Conservation (phyloP, 768 basidiomycete species). For the Sarcodon aspratus region DNA sequence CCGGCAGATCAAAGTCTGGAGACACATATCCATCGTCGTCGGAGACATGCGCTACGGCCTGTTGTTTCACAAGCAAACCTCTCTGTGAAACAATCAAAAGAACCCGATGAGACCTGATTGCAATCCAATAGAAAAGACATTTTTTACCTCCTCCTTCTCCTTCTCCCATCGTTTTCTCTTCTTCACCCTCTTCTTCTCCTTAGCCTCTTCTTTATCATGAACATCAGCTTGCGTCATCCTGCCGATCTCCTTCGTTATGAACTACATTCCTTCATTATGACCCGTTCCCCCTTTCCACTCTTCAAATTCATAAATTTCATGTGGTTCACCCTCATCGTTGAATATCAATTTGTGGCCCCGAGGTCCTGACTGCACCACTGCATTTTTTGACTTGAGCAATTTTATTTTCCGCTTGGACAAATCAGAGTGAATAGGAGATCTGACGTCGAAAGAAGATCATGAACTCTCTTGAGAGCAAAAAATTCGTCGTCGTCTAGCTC, state of each 20-base stretch:
- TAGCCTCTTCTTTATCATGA: slow-evolving; percentile 71
- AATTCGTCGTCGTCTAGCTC: slow-evolving; percentile 67
- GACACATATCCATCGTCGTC: slow-evolving; percentile 60
- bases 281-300: slow-evolving; percentile 62
- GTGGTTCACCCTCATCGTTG: slow-evolving; percentile 76
- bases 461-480: slow-evolving; percentile 88
- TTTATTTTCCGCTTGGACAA: slow-evolving; percentile 85
- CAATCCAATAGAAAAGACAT: background rate
- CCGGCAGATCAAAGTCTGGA: slow-evolving; percentile 52
- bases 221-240: slow-evolving; percentile 64
- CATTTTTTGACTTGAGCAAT: slow-evolving; percentile 62
- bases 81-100: slow-evolving; percentile 7
- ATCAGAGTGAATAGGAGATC: slow-evolving; percentile 24
- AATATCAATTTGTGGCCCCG: slow-evolving; percentile 71
- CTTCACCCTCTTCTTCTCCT: slow-evolving; percentile 83
- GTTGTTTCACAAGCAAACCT: slow-evolving; percentile 16
- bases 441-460: slow-evolving; percentile 40
- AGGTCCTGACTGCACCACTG: slow-evolving; percentile 48
- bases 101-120: background rate
- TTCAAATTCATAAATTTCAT: slow-evolving; percentile 76
- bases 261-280: slow-evolving; percentile 39
- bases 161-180: slow-evolving; percentile 85
- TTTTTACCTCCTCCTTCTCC: slow-evolving; percentile 25
- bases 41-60: slow-evolving; percentile 22
- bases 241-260: slow-evolving; percentile 56